Evolutionary conservation across 2,329 filamentous ascomycete species (phyloP), one percentile per base, ranked within the genome.

Genomic region (Fonsecaea pugnacius): DNA sequence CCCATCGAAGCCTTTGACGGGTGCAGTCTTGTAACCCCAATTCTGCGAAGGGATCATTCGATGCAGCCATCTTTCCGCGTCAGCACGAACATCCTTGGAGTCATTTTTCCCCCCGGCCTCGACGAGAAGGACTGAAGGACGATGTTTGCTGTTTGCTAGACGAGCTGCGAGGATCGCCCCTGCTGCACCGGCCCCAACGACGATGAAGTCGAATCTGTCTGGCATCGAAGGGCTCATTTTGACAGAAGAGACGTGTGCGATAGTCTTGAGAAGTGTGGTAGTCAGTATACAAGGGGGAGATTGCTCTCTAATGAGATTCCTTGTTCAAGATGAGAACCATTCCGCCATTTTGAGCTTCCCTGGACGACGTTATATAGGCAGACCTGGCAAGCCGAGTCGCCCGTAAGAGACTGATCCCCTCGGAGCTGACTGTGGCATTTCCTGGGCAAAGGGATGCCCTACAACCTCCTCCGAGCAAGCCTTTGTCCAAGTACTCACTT

Each of bases 71-170:
- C 86, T 80, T 69, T 88, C 80, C n/a, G 80, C 84, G 54, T 82
- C 79, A 12, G 84, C 78, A 1, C 82, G 81, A 8, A 83, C 75
- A 8, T 77, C 73, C 4, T 73, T 75, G 63, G 83, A 80, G 1
- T 81, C 78, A 54, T 86, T 84, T 7, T 71, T 69, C 1, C 78
- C 75, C 10, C 87, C 87, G 1, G 86, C 87, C 74, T 89, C 87
- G 2, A 89, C 74, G 0, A 90, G 78, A 1, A 89, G 80, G 1
- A 89, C 81, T 0, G 72, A 78, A 0, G 86, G 87, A 8, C 75
- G 77, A 38, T 78, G 77, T 0, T 77, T 40, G 0, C 82, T 76
- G 18, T 77, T 74, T 1, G 85, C 80, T 3, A 89, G 80, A 0
- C 78, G 76, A 1, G 82, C 75, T 0, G 87, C 87, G 14, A 89